These are phyloP conservation scores for Panaeolus papilionaceus DNA, from an alignment of 768 basidiomycete genomes.

Conservation along the genomic window DNA sequence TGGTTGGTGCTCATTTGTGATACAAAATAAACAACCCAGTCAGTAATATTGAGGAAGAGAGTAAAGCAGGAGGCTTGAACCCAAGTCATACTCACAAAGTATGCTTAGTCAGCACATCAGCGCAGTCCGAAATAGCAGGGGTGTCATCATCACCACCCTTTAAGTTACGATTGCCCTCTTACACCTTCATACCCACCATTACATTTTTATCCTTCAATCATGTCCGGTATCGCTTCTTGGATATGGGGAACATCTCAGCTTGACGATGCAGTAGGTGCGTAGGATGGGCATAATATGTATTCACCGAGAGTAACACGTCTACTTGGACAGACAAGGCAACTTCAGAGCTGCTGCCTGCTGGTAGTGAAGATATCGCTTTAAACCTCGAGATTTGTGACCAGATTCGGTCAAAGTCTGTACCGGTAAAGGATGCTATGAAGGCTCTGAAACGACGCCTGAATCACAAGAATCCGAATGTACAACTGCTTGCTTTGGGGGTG, in stretches of 20 bases:
- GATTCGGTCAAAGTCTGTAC: constrained; percentile 89
- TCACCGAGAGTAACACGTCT: constrained; percentile 8
- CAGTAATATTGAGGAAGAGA: too few relatives aligned
- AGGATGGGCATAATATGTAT: constrained; percentile 16
- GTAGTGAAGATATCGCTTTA: constrained; percentile 88
- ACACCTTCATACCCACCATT: constrained; percentile 5
- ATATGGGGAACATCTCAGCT: constrained; percentile 86
- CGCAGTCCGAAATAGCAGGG: constrained; percentile 15
- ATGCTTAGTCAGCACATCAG: constrained; percentile 11
- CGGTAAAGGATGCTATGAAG: constrained; percentile 87
- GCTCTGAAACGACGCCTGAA: constrained; percentile 86
- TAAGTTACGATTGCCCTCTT: background rate
- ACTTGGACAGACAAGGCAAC: constrained; percentile 83
- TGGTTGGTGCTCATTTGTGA: too few relatives aligned
- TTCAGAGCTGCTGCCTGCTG: constrained; percentile 83
- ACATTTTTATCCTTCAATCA: constrained; percentile 28
- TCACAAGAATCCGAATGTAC: constrained; percentile 96
- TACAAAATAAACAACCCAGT: too few relatives aligned
- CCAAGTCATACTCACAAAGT: background rate
- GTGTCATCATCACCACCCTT: constrained; percentile 15
- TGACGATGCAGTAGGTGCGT: constrained; percentile 78
- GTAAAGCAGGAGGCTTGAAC: background rate
- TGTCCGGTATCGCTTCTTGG: constrained; percentile 71
- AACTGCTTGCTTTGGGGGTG: constrained; percentile 85
- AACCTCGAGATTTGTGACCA: constrained; percentile 97